Evolutionary conservation across 352 stramenopile genomes (phyloP).

Genomic region (Saprolegnia diclina): DNA sequence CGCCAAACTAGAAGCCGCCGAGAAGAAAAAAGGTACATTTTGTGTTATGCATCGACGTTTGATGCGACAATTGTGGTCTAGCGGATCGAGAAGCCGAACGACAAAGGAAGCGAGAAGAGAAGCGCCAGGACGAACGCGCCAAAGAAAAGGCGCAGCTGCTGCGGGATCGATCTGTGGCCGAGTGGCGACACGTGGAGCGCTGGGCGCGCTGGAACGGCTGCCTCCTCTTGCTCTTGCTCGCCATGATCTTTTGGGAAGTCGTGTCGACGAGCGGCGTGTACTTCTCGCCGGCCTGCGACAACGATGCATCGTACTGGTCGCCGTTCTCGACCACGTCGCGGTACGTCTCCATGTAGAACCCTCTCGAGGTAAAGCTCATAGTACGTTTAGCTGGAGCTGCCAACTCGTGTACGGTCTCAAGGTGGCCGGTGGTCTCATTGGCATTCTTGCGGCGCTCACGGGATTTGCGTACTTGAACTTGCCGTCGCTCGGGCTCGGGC

Average conservation of each 20-base stretch:
- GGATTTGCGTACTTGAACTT: neutral
- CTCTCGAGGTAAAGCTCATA: neutral
- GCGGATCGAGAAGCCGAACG: neutral
- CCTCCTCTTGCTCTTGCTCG: neutral
- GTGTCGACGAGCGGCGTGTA: neutral
- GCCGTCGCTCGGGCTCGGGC: neutral
- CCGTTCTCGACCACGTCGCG: neutral
- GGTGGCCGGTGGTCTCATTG: neutral
- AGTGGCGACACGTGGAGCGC: neutral
- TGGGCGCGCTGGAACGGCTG: neutral
- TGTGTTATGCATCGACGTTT: no score
- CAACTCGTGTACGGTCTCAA: neutral
- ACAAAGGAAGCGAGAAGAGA: neutral
- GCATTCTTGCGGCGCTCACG: neutral
- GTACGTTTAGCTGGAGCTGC: neutral
- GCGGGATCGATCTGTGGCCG: neutral
- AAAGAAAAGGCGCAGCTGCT: conserved; percentile 1
- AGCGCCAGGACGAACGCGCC: neutral
- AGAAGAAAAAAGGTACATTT: neutral
- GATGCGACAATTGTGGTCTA: neutral
- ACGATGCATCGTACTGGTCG: neutral
- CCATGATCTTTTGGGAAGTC: conserved; percentile 15
- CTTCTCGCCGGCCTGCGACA: conserved; percentile 1
- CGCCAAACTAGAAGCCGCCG: neutral
- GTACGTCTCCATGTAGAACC: neutral